Evolutionary conservation across 148 eudicot genomes (phyloP).

Genomic region (Silene conica): DNA sequence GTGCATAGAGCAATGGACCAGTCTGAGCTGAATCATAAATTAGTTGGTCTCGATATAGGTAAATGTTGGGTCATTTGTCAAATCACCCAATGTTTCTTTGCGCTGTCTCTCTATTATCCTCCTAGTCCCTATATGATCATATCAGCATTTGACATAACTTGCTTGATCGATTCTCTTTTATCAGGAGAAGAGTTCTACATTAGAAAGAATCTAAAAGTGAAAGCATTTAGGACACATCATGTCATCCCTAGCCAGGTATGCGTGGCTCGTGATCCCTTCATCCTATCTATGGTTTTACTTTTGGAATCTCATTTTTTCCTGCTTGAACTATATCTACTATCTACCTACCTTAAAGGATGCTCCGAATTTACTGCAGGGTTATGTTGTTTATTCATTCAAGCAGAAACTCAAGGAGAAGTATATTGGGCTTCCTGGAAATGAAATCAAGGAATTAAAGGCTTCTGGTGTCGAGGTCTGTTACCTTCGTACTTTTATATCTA

Average conservation of each 20-base stretch:
- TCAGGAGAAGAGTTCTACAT: slow-evolving; percentile 72
- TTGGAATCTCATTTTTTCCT: not conserved
- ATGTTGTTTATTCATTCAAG: slow-evolving; percentile 62
- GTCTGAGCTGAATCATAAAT: slow-evolving; percentile 70
- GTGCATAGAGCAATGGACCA: slow-evolving; percentile 89
- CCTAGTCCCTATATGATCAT: not conserved
- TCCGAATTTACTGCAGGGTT: slow-evolving; percentile 53
- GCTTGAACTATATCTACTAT: not conserved
- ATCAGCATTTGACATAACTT: not conserved
- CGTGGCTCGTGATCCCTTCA: not conserved
- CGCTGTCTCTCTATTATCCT: not conserved
- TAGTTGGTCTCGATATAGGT: slow-evolving; percentile 77
- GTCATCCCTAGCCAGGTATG: slow-evolving; percentile 79
- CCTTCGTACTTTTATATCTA: slow-evolving; percentile 15
- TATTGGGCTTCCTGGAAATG: slow-evolving; percentile 61
- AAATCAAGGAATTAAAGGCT: slow-evolving; percentile 65
- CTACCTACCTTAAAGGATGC: not conserved
- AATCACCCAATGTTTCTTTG: not conserved
- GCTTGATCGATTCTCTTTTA: not conserved
- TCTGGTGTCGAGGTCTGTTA: slow-evolving; percentile 77
- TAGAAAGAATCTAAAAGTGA: slow-evolving; percentile 77
- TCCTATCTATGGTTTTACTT: not conserved
- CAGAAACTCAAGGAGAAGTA: slow-evolving; percentile 85
- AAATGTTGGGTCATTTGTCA: slow-evolving; percentile 3
- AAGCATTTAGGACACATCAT: slow-evolving; percentile 78